A percentile compares a stretch with the other conserved stretches of the same genome.
phyloP scores from a whole-genome alignment of 2,329 filamentous ascomycete species.

The Calonectria henricotiae region DNA sequence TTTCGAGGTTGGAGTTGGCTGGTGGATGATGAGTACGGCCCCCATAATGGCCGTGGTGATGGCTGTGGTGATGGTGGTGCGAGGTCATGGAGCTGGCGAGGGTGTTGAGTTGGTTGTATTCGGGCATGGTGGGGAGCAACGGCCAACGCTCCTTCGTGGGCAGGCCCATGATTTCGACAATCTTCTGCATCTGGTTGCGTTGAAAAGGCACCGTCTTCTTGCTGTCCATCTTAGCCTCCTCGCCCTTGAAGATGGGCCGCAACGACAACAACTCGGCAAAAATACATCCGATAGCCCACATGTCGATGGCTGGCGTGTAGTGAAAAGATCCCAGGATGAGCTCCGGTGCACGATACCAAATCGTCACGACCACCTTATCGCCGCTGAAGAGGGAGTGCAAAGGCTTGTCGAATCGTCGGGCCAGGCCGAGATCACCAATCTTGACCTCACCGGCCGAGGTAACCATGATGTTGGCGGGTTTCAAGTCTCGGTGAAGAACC shows the following conservation, averaged over 20 bases:
- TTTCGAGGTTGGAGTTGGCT: slow-evolving; percentile 76
- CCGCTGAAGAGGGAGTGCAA: slow-evolving; percentile 92
- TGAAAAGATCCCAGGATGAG: slow-evolving; percentile 93
- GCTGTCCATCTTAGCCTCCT: slow-evolving; percentile 98
- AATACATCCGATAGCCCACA: slow-evolving; percentile 98
- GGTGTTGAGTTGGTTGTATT: slow-evolving; percentile 80
- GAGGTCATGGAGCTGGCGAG: slow-evolving; percentile 68
- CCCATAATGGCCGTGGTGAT: slow-evolving; percentile 62
- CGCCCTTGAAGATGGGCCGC: slow-evolving; percentile 96
- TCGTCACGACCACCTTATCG: slow-evolving; percentile 98
- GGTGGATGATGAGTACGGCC: slow-evolving; percentile 60
- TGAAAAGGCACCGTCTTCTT: slow-evolving; percentile 99
- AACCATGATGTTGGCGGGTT: slow-evolving; percentile 99
- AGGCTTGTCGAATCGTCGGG: slow-evolving; percentile 94
- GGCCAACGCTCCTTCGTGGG: slow-evolving; percentile 94
- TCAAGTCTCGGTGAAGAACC: slow-evolving; percentile 97
- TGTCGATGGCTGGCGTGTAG: slow-evolving; percentile 96
- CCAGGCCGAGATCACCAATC: slow-evolving; percentile 94
- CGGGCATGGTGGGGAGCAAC: slow-evolving; percentile 86
- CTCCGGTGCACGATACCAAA: slow-evolving; percentile 98
- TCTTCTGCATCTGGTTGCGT: slow-evolving; percentile 98
- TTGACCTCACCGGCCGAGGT: slow-evolving; percentile 92
- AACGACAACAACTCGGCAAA: slow-evolving; percentile 94
- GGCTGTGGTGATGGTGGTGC: slow-evolving; percentile 62
- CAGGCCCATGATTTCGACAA: slow-evolving; percentile 95